Evolutionary conservation across 176 grass and related monocot species (phyloP).

Genomic region (Aegilops speltoides): DNA sequence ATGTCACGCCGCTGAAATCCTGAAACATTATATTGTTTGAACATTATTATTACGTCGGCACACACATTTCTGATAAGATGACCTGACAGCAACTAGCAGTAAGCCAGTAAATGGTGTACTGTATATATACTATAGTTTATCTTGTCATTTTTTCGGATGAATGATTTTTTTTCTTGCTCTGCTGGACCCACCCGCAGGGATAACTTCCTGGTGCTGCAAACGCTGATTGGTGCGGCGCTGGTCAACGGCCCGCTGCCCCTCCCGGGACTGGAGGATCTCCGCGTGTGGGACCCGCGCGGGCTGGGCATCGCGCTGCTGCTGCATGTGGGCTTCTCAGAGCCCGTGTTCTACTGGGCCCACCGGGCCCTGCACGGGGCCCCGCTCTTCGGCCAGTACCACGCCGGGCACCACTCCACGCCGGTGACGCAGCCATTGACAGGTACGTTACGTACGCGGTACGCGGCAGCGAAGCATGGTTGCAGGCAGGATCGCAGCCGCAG

Average conservation of each 20-base stretch:
- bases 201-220: slow-evolving; percentile 79
- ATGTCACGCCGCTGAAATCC: background rate
- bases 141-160: background rate
- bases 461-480: background rate
- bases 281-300: slow-evolving; percentile 49
- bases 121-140: no score
- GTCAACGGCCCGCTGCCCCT: slow-evolving; percentile 36
- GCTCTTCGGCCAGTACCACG: slow-evolving; percentile 64
- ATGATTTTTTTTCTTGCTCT: background rate
- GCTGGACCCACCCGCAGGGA: slow-evolving; percentile 48
- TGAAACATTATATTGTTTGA: background rate
- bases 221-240: slow-evolving; percentile 45
- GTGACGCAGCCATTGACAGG: slow-evolving; percentile 73
- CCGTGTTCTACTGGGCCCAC: slow-evolving; percentile 80
- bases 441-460: slow-evolving; percentile 5
- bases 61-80: background rate
- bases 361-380: slow-evolving; percentile 54
- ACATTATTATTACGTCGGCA: background rate
- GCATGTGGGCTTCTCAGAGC: slow-evolving; percentile 80
- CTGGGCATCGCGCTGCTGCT: slow-evolving; percentile 56
- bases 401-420: slow-evolving; percentile 55
- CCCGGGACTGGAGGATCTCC: slow-evolving; percentile 40
- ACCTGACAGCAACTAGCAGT: background rate
- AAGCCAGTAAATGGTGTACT: background rate
- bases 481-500: background rate